Conservation (phyloP, 345 rosid species). For the Moricandia arvensis region DNA sequence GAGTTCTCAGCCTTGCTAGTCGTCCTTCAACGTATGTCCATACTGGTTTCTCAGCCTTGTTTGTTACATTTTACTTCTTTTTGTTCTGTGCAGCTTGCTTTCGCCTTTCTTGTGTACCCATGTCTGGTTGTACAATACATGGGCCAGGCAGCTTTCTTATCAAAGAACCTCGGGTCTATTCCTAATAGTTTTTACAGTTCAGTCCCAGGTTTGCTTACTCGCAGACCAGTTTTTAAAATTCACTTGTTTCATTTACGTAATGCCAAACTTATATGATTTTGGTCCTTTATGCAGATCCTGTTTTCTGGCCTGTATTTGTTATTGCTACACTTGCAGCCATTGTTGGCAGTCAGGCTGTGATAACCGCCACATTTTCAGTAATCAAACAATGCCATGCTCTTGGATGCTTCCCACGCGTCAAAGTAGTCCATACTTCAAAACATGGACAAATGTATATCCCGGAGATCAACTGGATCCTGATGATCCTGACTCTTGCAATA, state of each 20-base stretch:
- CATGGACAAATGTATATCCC: slow-evolving; percentile 97
- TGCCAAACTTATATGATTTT: slow-evolving; percentile 26
- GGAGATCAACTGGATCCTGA: slow-evolving; percentile 93
- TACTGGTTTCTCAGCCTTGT: slow-evolving; percentile 6
- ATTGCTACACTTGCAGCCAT: slow-evolving; percentile 91
- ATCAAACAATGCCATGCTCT: slow-evolving; percentile 93
- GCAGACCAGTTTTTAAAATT: slow-evolving; percentile 2
- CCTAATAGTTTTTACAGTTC: slow-evolving; percentile 66
- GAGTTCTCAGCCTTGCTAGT: slow-evolving; percentile 13
- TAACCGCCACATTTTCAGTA: slow-evolving; percentile 86
- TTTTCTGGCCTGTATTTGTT: slow-evolving; percentile 87
- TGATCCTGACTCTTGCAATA: slow-evolving; percentile 82
- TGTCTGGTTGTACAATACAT: slow-evolving; percentile 95
- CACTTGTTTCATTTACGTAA: not conserved
- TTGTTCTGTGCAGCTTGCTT: slow-evolving; percentile 67
- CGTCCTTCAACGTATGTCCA: slow-evolving; percentile 14
- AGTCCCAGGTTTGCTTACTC: slow-evolving; percentile 62
- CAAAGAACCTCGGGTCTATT: slow-evolving; percentile 52
- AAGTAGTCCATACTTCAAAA: slow-evolving; percentile 86
- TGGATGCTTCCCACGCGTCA: slow-evolving; percentile 95
- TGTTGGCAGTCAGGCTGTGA: slow-evolving; percentile 88
- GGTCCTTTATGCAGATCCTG: slow-evolving; percentile 49
- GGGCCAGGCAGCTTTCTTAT: slow-evolving; percentile 97
- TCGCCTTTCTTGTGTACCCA: slow-evolving; percentile 70
- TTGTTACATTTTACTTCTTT: slow-evolving; percentile 23